phyloP scores from a whole-genome alignment of 2,329 filamentous ascomycete genomes.

The Juglanconis sp. region DNA sequence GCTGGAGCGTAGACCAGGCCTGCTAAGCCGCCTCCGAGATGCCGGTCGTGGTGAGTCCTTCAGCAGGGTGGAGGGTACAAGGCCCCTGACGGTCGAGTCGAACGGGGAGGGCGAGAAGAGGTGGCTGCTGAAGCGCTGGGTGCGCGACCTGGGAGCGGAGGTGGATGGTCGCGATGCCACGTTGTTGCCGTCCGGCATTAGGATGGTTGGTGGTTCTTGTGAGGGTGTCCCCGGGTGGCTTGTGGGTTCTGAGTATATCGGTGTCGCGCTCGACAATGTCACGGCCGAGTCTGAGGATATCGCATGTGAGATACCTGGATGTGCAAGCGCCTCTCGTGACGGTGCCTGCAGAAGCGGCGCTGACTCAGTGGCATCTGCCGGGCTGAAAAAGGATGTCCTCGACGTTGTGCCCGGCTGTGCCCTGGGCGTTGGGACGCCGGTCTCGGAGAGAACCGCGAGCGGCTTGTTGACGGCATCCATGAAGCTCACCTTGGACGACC shows the following conservation, averaged over 20 bases:
- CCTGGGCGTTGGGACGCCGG: slow-evolving; percentile 35
- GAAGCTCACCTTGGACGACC: slow-evolving; percentile 48
- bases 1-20: slow-evolving; percentile 51
- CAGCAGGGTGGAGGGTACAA: slow-evolving; percentile 54
- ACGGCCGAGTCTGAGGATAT: slow-evolving; percentile 34
- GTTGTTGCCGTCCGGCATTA: slow-evolving; percentile 19
- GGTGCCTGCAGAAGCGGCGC: slow-evolving; percentile 41
- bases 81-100: slow-evolving; percentile 56
- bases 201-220: slow-evolving; percentile 1
- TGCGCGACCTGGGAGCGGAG: slow-evolving; percentile 30
- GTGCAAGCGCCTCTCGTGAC: slow-evolving; percentile 36
- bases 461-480: slow-evolving; percentile 35
- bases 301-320: slow-evolving; percentile 33
- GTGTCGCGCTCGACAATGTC: slow-evolving; percentile 24
- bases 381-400: slow-evolving; percentile 29
- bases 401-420: slow-evolving; percentile 24
- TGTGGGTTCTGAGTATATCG: slow-evolving; percentile 28
- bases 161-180: slow-evolving; percentile 28
- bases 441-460: slow-evolving; percentile 33
- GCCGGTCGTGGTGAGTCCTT: slow-evolving; percentile 40
- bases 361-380: slow-evolving; percentile 30
- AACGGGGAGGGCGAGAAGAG: slow-evolving; percentile 59
- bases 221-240: slow-evolving; percentile 25
- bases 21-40: slow-evolving; percentile 44
- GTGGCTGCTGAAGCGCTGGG: slow-evolving; percentile 41